Conservation (phyloP, 2,329 filamentous ascomycete genomes). For the Colletotrichum sp. region DNA sequence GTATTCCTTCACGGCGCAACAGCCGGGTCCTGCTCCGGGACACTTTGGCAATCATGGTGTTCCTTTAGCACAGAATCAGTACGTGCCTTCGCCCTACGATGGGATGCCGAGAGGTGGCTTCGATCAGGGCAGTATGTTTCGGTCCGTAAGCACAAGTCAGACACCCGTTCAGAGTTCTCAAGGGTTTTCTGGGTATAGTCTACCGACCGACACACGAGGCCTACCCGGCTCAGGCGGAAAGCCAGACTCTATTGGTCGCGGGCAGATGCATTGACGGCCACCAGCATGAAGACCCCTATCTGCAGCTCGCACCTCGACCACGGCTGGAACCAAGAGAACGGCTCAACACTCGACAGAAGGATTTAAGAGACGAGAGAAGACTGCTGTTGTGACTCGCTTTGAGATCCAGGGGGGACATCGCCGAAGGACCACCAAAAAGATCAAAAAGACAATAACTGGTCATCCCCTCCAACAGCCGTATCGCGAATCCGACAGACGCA, state of each 20-base stretch:
- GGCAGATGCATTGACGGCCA: constrained; percentile 12
- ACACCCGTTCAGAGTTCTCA: constrained; percentile 31
- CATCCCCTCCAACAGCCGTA: neutral
- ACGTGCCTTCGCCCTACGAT: constrained; percentile 39
- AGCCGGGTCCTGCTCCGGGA: constrained; percentile 31
- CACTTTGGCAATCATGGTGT: constrained; percentile 37
- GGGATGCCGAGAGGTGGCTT: constrained; percentile 36
- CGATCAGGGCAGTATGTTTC: constrained; percentile 36
- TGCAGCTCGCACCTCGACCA: neutral
- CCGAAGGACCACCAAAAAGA: neutral
- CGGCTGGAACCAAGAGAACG: neutral
- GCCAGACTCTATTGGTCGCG: constrained; percentile 5
- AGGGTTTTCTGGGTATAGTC: constrained; percentile 35
- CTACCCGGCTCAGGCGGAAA: constrained; percentile 24
- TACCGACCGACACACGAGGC: constrained; percentile 36
- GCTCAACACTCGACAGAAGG: neutral
- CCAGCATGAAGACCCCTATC: neutral
- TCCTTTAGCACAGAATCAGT: constrained; percentile 36
- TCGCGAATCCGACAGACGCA: neutral
- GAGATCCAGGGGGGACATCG: neutral
- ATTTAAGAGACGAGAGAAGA: neutral
- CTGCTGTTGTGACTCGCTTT: neutral
- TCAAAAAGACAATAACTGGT: neutral
- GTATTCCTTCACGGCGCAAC: constrained; percentile 51
- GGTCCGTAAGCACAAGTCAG: constrained; percentile 33